These are phyloP conservation scores for Fistulinella staudtii DNA, from an alignment of 1,284 basidiomycete genomes.

Conservation along the genomic window DNA sequence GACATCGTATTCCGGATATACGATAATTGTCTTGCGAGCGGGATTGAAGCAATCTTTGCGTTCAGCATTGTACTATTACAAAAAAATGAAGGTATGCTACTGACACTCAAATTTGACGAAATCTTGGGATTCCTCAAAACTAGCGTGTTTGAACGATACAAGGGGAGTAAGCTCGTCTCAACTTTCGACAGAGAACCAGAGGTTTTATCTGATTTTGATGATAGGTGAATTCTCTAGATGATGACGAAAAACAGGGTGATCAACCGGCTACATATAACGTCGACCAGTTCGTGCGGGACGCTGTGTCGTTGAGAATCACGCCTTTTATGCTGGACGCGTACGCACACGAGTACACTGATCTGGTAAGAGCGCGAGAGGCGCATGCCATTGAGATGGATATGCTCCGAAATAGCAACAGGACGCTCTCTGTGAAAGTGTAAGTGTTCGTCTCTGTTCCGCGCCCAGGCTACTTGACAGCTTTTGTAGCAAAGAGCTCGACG, in stretches of 20 bases:
- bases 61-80: conserved; percentile 88
- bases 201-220: background rate
- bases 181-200: background rate
- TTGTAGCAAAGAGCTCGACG: conserved; percentile 73
- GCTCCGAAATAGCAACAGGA: conserved; percentile 73
- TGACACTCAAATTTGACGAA: conserved; percentile 85
- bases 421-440: conserved; percentile 76
- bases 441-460: conserved; percentile 29
- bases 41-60: conserved; percentile 94
- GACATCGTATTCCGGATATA: conserved; percentile 94
- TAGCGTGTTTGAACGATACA: conserved; percentile 80
- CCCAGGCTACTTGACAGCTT: conserved; percentile 4
- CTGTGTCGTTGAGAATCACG: conserved; percentile 78
- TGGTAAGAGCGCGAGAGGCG: conserved; percentile 62
- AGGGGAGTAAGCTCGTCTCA: conserved; percentile 36
- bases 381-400: conserved; percentile 80
- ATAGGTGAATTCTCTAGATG: conserved; percentile 27
- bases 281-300: conserved; percentile 82
- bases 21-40: conserved; percentile 92
- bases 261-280: conserved; percentile 51
- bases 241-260: conserved; percentile 27
- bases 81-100: conserved; percentile 80
- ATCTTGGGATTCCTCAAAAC: conserved; percentile 79
- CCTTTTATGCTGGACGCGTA: conserved; percentile 91
- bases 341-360: conserved; percentile 82